These are phyloP conservation scores for Hordeum marinum DNA, from an alignment of 176 grass and related monocot species.

Conservation along the genomic window DNA sequence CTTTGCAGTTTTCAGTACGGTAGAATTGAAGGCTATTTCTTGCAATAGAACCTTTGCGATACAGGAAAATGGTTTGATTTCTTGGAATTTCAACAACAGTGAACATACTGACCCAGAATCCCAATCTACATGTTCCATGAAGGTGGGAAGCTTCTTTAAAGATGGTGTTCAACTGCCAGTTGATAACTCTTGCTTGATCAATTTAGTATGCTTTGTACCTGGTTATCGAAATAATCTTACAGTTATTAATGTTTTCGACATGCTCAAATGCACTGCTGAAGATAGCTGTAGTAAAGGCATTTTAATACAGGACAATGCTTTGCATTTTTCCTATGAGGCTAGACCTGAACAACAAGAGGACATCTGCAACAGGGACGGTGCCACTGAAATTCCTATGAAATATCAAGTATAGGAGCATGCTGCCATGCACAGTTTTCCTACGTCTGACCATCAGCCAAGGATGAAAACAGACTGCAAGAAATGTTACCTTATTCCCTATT, in stretches of 20 bases:
- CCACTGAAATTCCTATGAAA: neutral
- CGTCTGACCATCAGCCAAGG: no score
- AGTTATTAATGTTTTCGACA: constrained; percentile 8
- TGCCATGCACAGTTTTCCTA: no score
- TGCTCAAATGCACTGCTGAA: neutral
- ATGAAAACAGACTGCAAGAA: no score
- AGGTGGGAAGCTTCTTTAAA: constrained; percentile 1
- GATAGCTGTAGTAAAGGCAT: neutral
- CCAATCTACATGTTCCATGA: constrained; percentile 7
- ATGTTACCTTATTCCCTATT: no score
- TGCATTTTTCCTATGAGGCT: constrained; percentile 23
- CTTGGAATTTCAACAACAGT: no score
- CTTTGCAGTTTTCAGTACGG: no score
- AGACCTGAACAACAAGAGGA: constrained; percentile 13
- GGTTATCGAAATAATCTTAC: constrained; percentile 19
- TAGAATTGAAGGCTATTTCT: no score
- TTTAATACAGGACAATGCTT: neutral
- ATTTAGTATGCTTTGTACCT: neutral
- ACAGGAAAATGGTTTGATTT: no score
- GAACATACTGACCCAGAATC: neutral
- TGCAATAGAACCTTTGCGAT: no score
- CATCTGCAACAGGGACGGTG: constrained; percentile 7
- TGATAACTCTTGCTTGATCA: constrained; percentile 12
- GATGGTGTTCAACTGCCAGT: constrained; percentile 8
- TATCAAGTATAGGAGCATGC: constrained; percentile 26